Evolutionary conservation across 257 asterid species (phyloP).

Genomic region (Cruciata laevipes): DNA sequence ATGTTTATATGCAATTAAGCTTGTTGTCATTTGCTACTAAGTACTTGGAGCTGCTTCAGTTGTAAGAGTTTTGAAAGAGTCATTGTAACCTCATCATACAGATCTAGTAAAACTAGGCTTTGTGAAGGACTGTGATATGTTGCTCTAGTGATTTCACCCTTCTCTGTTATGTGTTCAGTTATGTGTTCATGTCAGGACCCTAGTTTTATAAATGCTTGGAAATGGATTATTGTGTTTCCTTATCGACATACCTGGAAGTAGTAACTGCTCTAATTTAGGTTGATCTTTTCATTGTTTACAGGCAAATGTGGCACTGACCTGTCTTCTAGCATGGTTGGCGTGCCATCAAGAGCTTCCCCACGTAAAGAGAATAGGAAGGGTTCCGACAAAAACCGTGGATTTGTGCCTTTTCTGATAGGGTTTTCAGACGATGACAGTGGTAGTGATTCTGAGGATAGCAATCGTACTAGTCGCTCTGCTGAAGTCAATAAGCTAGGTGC

Average conservation of each 20-base stretch:
- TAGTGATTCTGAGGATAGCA: constrained; percentile 33
- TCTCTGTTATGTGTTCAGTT: neutral
- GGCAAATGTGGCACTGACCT: constrained; percentile 16
- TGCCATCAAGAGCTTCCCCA: constrained; percentile 20
- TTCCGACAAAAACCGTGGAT: constrained; percentile 33
- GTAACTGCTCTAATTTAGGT: neutral
- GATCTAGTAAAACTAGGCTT: neutral
- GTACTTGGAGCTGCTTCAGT: neutral
- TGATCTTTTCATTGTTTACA: constrained; percentile 5
- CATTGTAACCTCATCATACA: neutral
- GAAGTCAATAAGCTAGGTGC: constrained; percentile 17
- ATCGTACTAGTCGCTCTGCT: constrained; percentile 10
- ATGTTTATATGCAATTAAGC: neutral
- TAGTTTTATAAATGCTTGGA: neutral
- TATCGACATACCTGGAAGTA: neutral
- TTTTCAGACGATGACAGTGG: constrained; percentile 48
- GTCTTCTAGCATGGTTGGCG: constrained; percentile 17
- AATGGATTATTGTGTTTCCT: neutral
- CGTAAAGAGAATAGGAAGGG: constrained; percentile 23
- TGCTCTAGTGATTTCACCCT: neutral
- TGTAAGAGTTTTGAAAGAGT: neutral
- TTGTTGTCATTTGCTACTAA: neutral
- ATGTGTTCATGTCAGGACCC: too few relatives aligned
- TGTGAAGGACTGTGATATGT: neutral
- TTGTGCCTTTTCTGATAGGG: constrained; percentile 47